Evolutionary conservation across 2,329 filamentous ascomycete species (phyloP).

Genomic region (Ramichloridium luteum): DNA sequence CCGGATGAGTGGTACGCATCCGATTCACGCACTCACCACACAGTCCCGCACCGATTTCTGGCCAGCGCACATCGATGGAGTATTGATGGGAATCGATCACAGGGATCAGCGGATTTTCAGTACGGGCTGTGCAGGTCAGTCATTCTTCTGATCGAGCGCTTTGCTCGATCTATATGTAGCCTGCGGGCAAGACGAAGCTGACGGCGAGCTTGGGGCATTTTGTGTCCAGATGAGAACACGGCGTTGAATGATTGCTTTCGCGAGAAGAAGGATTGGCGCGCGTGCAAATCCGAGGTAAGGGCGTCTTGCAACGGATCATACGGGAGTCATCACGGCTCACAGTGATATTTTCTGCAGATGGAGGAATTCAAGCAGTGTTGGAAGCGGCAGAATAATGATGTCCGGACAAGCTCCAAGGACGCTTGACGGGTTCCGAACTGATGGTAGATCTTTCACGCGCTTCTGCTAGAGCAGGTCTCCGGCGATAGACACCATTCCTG

Average conservation of each 20-base stretch:
- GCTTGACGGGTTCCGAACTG: too few relatives aligned
- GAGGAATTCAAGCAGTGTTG: conserved; percentile 79
- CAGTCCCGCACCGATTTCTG: too few relatives aligned
- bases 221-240: conserved; percentile 60
- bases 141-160: background rate
- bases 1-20: conserved; percentile 92
- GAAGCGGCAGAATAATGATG: conserved; percentile 79
- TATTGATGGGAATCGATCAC: conserved; percentile 9
- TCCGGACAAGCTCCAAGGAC: conserved; percentile 68
- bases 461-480: too few relatives aligned
- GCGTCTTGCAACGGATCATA: too few relatives aligned
- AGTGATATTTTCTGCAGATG: too few relatives aligned
- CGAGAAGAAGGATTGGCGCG: conserved; percentile 90
- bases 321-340: too few relatives aligned
- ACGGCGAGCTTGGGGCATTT: background rate
- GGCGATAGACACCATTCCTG: too few relatives aligned
- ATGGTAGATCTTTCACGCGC: too few relatives aligned
- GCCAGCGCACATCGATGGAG: background rate
- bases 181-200: too few relatives aligned
- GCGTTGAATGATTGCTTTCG: conserved; percentile 93
- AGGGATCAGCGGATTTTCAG: conserved; percentile 98
- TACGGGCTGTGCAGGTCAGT: conserved; percentile 77
- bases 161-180: background rate
- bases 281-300: conserved; percentile 78
- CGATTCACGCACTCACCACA: too few relatives aligned